Evolutionary conservation across 179 eudicot genomes (phyloP).

Genomic region (Monotropa hypopitys): DNA sequence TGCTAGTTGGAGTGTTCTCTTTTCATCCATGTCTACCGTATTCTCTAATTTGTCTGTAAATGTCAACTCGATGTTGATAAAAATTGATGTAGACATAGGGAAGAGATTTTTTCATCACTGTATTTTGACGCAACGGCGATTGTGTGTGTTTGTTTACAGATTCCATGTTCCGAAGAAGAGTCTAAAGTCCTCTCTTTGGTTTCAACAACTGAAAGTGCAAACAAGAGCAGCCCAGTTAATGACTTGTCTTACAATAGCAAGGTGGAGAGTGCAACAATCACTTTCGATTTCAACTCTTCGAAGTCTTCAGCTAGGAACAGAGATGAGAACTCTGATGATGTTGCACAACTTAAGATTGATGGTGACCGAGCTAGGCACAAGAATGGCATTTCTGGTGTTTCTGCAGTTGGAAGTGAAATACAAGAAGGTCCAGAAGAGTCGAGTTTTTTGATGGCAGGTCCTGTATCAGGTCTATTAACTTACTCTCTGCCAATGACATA

Average conservation of each 20-base stretch:
- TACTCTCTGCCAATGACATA: constrained; percentile 39
- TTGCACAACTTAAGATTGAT: constrained; percentile 11
- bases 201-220: constrained; percentile 18
- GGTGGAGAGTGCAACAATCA: constrained; percentile 43
- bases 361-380: constrained; percentile 20
- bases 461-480: constrained; percentile 39
- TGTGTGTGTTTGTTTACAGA: constrained; percentile 26
- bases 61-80: neutral
- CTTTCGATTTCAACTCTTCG: constrained; percentile 40
- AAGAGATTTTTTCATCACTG: too few species aligned
- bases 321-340: constrained; percentile 13
- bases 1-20: neutral
- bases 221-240: constrained; percentile 9
- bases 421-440: constrained; percentile 43
- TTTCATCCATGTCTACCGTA: neutral
- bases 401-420: constrained; percentile 10
- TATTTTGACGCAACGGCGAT: neutral
- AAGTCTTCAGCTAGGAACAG: constrained; percentile 8
- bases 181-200: constrained; percentile 8
- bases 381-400: constrained; percentile 13
- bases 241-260: constrained; percentile 35
- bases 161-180: constrained; percentile 15
- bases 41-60: neutral
- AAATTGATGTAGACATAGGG: neutral
- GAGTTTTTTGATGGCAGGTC: constrained; percentile 45